Base-by-base conservation (phyloP, 179 eudicot species). In the Spergularia azorica region DNA sequence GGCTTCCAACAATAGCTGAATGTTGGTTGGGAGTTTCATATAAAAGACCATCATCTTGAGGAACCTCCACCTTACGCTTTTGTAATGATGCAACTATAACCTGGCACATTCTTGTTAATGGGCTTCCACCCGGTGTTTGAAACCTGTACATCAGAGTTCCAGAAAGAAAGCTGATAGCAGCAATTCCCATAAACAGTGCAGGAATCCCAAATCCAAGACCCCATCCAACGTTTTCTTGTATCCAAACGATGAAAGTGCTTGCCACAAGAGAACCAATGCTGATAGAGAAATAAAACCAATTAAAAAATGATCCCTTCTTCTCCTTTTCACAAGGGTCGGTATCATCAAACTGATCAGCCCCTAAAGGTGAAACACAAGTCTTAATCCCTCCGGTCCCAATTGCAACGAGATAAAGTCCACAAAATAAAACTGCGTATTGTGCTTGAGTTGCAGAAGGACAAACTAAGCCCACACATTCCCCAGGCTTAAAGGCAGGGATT, bases 281-380 rank as follows among this genome's bases (percentile, higher is more conserved):
- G 74, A 89, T 78, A 15, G 87, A 82, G 72, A 90, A 84, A 80
- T 87, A 90, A 80, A 84, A 90, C 90, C 90, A 90, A 80, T 87
- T 90, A 76, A 90, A 90, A 72, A 89, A 90, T 39, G 92, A 87
- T 38, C 88, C 89, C 77, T 90, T 90, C 76, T 80, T 78, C 4
- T 76, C 79, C 60, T 84, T 87, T 79, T 90, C 95, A 54, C 46
- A 66, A 16, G 87, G 78, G 72, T 90, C 92, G 11, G 85, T 84
- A 51, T 89, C 92, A 67, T 90, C 94, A 81, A 90, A 90, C 76
- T 90, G 90, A 77, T 84, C 94, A 7, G 94, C 94, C 20, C 94
- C 94, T 26, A 90, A 84, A 16, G 94, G 80, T 39, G 91, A 87
- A 80, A 90, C 88, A 62, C 90, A 87, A 0, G 94, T 90, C 76